These are phyloP conservation scores for Oxytropis ochrocephala DNA, from an alignment of 306 rosid genomes.

Conservation along the genomic window DNA sequence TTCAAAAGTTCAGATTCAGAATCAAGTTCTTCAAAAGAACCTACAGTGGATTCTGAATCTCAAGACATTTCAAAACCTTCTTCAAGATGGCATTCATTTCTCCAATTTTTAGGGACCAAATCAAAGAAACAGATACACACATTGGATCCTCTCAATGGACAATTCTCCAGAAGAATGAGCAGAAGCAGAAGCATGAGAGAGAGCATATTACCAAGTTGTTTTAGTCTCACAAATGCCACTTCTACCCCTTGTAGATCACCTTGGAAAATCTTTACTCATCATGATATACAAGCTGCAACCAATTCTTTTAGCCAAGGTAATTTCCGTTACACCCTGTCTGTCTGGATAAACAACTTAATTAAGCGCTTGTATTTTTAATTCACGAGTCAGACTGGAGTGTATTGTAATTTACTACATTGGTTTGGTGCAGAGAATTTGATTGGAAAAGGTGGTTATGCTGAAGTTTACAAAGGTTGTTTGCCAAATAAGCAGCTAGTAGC, in stretches of 20 bases:
- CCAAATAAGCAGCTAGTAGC: constrained; percentile 67
- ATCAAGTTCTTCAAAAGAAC: constrained; percentile 60
- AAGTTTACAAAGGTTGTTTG: constrained; percentile 81
- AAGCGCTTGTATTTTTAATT: too few relatives aligned
- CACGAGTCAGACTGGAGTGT: background rate
- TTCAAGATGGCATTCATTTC: constrained; percentile 51
- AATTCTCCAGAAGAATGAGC: constrained; percentile 60
- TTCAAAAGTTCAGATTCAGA: constrained; percentile 78
- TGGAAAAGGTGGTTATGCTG: constrained; percentile 98
- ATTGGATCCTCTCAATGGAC: constrained; percentile 48
- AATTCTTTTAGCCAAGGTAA: constrained; percentile 53
- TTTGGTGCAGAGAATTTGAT: constrained; percentile 73
- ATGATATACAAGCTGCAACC: constrained; percentile 69
- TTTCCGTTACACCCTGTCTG: too few relatives aligned
- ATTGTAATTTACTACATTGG: background rate
- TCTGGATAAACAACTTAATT: too few relatives aligned
- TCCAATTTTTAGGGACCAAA: constrained; percentile 40
- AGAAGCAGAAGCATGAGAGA: constrained; percentile 68
- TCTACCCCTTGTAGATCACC: constrained; percentile 44
- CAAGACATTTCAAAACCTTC: constrained; percentile 30
- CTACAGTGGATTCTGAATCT: constrained; percentile 24
- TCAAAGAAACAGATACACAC: constrained; percentile 46
- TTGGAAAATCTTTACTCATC: constrained; percentile 71
- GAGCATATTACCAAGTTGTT: constrained; percentile 35
- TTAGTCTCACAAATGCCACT: constrained; percentile 33